A percentile compares a stretch with the other conserved stretches of the same genome.
Conservation (phyloP, 768 basidiomycete species). For the Mycena chlorophos region DNA sequence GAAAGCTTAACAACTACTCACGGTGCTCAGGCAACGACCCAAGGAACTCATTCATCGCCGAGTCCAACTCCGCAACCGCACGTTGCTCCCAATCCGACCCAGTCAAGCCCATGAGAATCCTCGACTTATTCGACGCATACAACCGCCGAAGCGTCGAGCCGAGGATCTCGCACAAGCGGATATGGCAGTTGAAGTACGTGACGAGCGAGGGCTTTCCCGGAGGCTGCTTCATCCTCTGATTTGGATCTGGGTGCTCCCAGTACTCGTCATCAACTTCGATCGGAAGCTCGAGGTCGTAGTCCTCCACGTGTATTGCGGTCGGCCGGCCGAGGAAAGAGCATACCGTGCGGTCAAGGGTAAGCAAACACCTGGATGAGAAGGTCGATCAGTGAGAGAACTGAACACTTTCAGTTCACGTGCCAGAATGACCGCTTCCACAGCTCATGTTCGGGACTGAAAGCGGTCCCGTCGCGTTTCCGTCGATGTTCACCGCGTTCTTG, state of each 20-base stretch:
- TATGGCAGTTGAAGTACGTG: conserved; percentile 50
- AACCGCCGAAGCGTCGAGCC: conserved; percentile 64
- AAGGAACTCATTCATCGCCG: conserved; percentile 61
- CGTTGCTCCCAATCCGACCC: conserved; percentile 57
- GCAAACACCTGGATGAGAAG: conserved; percentile 29
- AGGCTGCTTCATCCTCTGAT: conserved; percentile 62
- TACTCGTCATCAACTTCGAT: conserved; percentile 57
- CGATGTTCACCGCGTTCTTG: conserved; percentile 68
- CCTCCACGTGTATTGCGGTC: conserved; percentile 67
- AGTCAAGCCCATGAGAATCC: conserved; percentile 38
- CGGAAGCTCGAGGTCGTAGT: conserved; percentile 67
- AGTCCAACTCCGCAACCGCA: conserved; percentile 63
- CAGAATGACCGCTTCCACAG: conserved; percentile 62
- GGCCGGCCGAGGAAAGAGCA: conserved; percentile 64
- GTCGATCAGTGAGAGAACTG: too few relatives aligned
- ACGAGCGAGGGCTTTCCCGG: conserved; percentile 53
- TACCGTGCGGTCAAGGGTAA: conserved; percentile 34
- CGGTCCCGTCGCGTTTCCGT: conserved; percentile 36
- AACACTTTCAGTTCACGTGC: too few relatives aligned
- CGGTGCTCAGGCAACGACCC: conserved; percentile 58
- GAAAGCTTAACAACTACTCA: conserved; percentile 29
- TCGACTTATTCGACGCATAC: conserved; percentile 45
- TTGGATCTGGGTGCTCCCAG: conserved; percentile 47
- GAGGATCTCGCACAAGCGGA: conserved; percentile 64
- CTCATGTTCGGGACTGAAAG: conserved; percentile 49